Percentiles rank a stretch among this genome's conserved stretches.
Evolutionary conservation across 768 basidiomycete genomes (phyloP).

Genomic region (Leccinum obscurum): DNA sequence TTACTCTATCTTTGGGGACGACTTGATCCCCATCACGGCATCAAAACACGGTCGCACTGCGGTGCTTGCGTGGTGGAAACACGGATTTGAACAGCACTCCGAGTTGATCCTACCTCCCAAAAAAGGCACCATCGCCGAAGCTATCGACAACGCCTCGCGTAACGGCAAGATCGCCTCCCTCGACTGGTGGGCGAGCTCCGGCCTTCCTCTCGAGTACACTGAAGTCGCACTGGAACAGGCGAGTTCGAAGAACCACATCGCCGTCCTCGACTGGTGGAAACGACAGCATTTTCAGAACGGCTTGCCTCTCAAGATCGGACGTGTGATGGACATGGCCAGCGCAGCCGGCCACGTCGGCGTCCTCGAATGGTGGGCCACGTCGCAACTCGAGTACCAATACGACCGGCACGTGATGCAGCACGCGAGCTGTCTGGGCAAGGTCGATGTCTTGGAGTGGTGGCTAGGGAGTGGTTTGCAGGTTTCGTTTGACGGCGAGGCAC

Average conservation of each 20-base stretch:
- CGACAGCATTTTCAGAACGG: conserved; percentile 46
- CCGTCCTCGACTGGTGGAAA: conserved; percentile 85
- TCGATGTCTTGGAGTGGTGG: conserved; percentile 86
- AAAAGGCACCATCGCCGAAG: conserved; percentile 57
- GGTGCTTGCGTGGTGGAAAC: conserved; percentile 84
- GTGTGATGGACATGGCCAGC: conserved; percentile 84
- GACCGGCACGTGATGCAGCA: conserved; percentile 75
- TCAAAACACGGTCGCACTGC: conserved; percentile 69
- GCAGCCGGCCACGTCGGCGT: conserved; percentile 73
- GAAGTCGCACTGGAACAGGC: conserved; percentile 80
- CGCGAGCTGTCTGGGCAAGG: conserved; percentile 77
- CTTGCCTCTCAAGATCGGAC: conserved; percentile 75
- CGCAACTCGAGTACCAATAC: conserved; percentile 76
- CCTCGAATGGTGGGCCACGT: conserved; percentile 84
- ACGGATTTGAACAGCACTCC: conserved; percentile 58
- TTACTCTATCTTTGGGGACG: conserved; percentile 59
- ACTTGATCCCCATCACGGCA: conserved; percentile 75
- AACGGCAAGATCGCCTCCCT: conserved; percentile 73
- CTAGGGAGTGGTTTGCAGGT: conserved; percentile 72
- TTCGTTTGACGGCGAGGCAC: conserved; percentile 76
- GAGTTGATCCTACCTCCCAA: conserved; percentile 59
- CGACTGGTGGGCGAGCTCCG: conserved; percentile 80
- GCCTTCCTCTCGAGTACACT: conserved; percentile 68
- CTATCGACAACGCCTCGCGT: conserved; percentile 77
- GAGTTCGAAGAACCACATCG: conserved; percentile 73